Evolutionary conservation across 208 protist genomes (phyloP).

Genomic region (Trypanosoma vivax): DNA sequence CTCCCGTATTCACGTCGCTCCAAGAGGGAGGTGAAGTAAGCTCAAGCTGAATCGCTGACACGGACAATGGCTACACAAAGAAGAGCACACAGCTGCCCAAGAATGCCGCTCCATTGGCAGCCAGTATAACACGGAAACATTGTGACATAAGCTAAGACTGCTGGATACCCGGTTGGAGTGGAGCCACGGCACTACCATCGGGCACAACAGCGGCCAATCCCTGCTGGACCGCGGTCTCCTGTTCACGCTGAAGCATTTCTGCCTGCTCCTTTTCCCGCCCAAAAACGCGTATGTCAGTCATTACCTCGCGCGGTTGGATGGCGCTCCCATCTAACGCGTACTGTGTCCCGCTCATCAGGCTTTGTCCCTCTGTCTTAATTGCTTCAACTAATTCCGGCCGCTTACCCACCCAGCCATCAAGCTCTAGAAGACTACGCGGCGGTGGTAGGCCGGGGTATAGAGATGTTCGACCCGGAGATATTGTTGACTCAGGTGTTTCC

Average conservation of each 20-base stretch:
- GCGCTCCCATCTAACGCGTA: slow-evolving; percentile 54
- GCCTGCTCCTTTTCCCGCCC: slow-evolving; percentile 38
- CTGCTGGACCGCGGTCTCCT: slow-evolving; percentile 26
- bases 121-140: no score
- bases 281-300: slow-evolving; percentile 56
- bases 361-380: slow-evolving; percentile 62
- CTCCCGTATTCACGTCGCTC: no score
- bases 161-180: slow-evolving; percentile 33
- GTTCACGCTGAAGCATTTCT: slow-evolving; percentile 48
- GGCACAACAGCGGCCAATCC: slow-evolving; percentile 1
- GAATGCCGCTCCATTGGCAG: no score
- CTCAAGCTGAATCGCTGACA: no score
- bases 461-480: slow-evolving; percentile 57
- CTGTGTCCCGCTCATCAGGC: slow-evolving; percentile 43
- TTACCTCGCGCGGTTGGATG: slow-evolving; percentile 51
- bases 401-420: slow-evolving; percentile 77
- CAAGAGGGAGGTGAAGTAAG: no score
- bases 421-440: slow-evolving; percentile 52
- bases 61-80: no score
- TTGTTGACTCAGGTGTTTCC: slow-evolving; percentile 52
- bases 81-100: no score
- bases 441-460: slow-evolving; percentile 77
- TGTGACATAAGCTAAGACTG: neutral
- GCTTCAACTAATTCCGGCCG: slow-evolving; percentile 72
- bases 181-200: slow-evolving; percentile 6